phyloP scores from a whole-genome alignment of 345 rosid species.

The Anastatica hierochuntica region DNA sequence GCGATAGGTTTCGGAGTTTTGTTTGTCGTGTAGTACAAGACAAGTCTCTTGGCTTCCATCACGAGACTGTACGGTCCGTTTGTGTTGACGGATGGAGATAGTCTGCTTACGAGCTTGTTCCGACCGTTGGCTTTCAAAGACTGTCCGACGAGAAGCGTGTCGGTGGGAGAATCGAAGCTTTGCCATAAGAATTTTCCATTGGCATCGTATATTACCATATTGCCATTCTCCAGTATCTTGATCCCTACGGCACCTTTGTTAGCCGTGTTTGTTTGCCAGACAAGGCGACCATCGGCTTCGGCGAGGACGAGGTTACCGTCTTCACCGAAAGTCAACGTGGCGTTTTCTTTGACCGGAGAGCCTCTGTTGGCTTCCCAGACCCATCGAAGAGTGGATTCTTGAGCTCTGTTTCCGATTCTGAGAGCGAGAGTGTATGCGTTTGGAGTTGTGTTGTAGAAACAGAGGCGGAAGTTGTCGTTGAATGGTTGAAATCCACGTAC shows the following conservation, averaged over 20 bases:
- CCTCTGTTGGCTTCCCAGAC: slow-evolving; percentile 72
- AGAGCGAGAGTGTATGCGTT: slow-evolving; percentile 48
- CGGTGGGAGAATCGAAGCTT: slow-evolving; percentile 53
- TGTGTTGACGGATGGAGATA: slow-evolving; percentile 20
- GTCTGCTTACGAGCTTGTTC: slow-evolving; percentile 43
- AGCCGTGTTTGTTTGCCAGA: slow-evolving; percentile 57
- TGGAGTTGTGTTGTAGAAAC: slow-evolving; percentile 55
- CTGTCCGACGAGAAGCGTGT: slow-evolving; percentile 53
- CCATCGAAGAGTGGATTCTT: slow-evolving; percentile 35
- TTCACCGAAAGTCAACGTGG: slow-evolving; percentile 34
- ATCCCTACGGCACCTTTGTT: slow-evolving; percentile 51
- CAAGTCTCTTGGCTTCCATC: slow-evolving; percentile 31
- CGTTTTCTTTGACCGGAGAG: slow-evolving; percentile 52
- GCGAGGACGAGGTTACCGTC: slow-evolving; percentile 52
- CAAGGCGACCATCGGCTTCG: slow-evolving; percentile 44
- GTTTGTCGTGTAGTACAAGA: slow-evolving; percentile 29
- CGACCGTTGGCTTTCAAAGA: slow-evolving; percentile 24
- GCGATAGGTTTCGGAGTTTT: slow-evolving; percentile 29
- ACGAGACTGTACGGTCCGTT: slow-evolving; percentile 50
- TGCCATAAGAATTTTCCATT: slow-evolving; percentile 43
- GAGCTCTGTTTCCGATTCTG: slow-evolving; percentile 32
- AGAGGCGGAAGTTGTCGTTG: slow-evolving; percentile 40
- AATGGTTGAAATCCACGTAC: slow-evolving; percentile 19
- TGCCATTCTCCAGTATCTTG: slow-evolving; percentile 42
- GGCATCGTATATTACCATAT: slow-evolving; percentile 45